Conservation (phyloP, 108 stramenopile species). For the Cyclotella choctawhatcheeana region DNA sequence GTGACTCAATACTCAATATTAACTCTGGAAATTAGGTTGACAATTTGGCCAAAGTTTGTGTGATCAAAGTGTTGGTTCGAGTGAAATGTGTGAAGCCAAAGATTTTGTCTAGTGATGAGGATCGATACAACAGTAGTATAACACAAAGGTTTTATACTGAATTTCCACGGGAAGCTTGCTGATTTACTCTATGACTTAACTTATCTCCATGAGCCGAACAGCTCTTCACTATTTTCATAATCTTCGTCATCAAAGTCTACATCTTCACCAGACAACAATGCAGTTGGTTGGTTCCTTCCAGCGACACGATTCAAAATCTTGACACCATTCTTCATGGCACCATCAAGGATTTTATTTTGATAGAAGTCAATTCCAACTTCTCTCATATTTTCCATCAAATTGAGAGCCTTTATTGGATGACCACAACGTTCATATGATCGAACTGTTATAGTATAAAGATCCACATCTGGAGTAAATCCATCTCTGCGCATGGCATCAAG, state of each 20-base stretch:
- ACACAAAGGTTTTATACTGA: too few species aligned
- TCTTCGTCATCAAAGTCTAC: neutral
- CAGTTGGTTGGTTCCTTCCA: neutral
- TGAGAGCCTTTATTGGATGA: conserved; percentile 76
- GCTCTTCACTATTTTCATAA: too few species aligned
- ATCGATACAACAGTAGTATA: too few species aligned
- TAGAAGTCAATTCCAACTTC: conserved; percentile 85
- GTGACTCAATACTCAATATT: too few species aligned
- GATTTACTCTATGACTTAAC: too few species aligned
- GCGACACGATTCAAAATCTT: conserved; percentile 58
- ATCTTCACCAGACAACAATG: neutral
- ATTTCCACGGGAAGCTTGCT: too few species aligned
- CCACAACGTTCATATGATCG: conserved; percentile 75
- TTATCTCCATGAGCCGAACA: too few species aligned
- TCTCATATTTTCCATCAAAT: conserved; percentile 83
- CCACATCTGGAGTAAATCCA: conserved; percentile 78
- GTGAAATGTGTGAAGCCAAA: too few species aligned
- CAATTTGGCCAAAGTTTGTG: too few species aligned
- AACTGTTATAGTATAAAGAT: conserved; percentile 77
- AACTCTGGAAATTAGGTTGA: too few species aligned
- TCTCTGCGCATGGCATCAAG: conserved; percentile 72
- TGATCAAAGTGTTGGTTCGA: too few species aligned
- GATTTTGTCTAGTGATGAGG: too few species aligned
- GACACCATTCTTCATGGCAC: conserved; percentile 77
- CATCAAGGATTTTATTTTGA: conserved; percentile 68